These are phyloP conservation scores for Orobanche coerulescens DNA, from an alignment of 257 asterid species.

Conservation along the genomic window DNA sequence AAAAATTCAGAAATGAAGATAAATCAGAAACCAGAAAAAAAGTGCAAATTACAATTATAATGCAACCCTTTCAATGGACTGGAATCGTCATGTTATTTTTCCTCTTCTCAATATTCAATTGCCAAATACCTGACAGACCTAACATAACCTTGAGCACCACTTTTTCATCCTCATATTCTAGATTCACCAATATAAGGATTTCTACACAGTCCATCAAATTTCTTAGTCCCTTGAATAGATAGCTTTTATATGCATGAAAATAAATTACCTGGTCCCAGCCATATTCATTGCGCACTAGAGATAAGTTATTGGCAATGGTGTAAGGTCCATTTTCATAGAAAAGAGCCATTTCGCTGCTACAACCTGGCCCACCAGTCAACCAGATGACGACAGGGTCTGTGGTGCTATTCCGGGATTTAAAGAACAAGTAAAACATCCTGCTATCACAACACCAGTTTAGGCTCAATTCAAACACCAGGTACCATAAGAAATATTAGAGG, in stretches of 20 bases:
- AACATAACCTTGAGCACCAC: neutral
- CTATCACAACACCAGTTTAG: constrained; percentile 21
- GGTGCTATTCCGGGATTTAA: constrained; percentile 70
- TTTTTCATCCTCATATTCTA: neutral
- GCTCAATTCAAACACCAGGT: constrained; percentile 1
- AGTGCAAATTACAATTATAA: neutral
- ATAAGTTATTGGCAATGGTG: constrained; percentile 51
- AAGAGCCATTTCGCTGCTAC: constrained; percentile 95
- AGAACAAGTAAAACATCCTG: constrained; percentile 96
- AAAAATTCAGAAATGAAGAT: neutral
- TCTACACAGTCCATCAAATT: neutral
- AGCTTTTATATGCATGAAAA: constrained; percentile 2
- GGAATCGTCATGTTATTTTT: neutral
- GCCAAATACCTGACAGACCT: neutral
- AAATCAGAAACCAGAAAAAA: neutral
- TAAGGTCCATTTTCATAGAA: constrained; percentile 97
- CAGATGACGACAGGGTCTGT: constrained; percentile 88
- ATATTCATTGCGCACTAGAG: constrained; percentile 73
- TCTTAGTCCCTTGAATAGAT: neutral
- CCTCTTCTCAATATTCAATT: neutral
- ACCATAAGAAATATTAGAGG: neutral
- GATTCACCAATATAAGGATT: neutral
- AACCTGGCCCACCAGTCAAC: constrained; percentile 99
- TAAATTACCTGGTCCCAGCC: constrained; percentile 59
- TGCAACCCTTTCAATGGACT: neutral